Percentiles rank a stretch among this genome's conserved stretches.
These are phyloP conservation scores for Jaltomata sinuosa DNA, from an alignment of 257 asterid genomes.

Conservation along the genomic window DNA sequence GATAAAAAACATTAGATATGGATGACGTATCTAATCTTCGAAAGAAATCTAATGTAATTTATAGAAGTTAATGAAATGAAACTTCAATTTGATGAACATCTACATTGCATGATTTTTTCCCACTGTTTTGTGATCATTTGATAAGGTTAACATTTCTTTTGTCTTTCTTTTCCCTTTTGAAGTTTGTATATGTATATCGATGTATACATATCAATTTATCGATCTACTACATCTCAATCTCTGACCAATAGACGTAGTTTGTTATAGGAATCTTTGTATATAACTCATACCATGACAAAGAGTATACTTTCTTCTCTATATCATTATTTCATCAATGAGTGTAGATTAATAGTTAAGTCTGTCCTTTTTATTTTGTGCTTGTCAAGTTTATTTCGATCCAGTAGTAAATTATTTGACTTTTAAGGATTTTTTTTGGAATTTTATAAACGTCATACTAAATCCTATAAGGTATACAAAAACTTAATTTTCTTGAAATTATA, in stretches of 20 bases:
- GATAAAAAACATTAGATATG: not conserved
- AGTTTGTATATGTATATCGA: not conserved
- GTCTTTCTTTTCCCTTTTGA: not conserved
- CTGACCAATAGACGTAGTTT: too few species aligned
- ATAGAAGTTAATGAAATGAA: not conserved
- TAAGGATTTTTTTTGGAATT: not conserved
- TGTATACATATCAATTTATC: not conserved
- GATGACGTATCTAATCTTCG: not conserved
- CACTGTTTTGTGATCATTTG: not conserved
- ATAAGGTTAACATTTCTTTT: not conserved
- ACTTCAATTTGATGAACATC: not conserved
- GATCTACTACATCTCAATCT: not conserved
- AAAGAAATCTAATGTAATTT: not conserved
- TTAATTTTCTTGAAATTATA: not conserved
- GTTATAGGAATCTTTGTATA: not conserved
- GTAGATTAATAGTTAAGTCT: too few species aligned
- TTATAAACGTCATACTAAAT: not conserved
- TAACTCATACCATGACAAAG: too few species aligned
- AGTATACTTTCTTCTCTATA: too few species aligned
- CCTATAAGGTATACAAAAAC: not conserved
- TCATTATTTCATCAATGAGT: too few species aligned
- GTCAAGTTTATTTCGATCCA: not conserved
- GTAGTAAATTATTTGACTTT: not conserved
- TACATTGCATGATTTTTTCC: not conserved
- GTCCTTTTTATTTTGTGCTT: too few species aligned